Evolutionary conservation across 208 protist genomes (phyloP).

Genomic region (Porcisia deanei): DNA sequence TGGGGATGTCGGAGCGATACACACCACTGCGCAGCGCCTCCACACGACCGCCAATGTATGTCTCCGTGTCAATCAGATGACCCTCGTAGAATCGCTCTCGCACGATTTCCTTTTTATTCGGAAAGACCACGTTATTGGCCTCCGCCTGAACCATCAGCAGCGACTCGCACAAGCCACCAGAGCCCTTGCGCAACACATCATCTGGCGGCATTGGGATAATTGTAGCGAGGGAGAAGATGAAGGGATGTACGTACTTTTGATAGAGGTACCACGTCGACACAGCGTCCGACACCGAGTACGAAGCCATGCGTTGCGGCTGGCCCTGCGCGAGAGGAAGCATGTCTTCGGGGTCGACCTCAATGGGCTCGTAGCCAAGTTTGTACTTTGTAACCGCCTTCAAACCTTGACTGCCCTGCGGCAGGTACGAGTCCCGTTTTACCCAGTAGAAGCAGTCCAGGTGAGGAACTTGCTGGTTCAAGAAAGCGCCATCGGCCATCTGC

Average conservation of each 20-base stretch:
- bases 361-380: slow-evolving; percentile 99
- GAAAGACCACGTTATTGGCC: slow-evolving; percentile 98
- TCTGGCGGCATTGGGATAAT: slow-evolving; percentile 99
- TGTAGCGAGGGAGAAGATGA: slow-evolving; percentile 99
- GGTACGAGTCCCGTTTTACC: slow-evolving; percentile 99
- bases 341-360: slow-evolving; percentile 99
- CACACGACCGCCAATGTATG: slow-evolving; percentile 98
- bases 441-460: slow-evolving; percentile 99
- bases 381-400: slow-evolving; percentile 98
- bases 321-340: slow-evolving; percentile 97
- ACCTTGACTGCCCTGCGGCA: slow-evolving; percentile 97
- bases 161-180: slow-evolving; percentile 99
- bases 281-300: slow-evolving; percentile 99
- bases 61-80: slow-evolving; percentile 98
- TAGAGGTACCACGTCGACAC: slow-evolving; percentile 99
- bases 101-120: slow-evolving; percentile 97
- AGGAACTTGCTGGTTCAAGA: slow-evolving; percentile 85
- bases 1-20: slow-evolving; percentile 97
- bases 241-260: slow-evolving; percentile 99
- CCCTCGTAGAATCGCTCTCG: slow-evolving; percentile 96
- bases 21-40: slow-evolving; percentile 96
- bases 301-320: slow-evolving; percentile 97
- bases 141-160: slow-evolving; percentile 99
- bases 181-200: slow-evolving; percentile 98
- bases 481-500: slow-evolving; percentile 91